Evolutionary conservation across 495 filamentous ascomycete genomes (phyloP), one percentile per base, ranked within the genome.

Genomic region (Melanomma pulvis-pyrius): DNA sequence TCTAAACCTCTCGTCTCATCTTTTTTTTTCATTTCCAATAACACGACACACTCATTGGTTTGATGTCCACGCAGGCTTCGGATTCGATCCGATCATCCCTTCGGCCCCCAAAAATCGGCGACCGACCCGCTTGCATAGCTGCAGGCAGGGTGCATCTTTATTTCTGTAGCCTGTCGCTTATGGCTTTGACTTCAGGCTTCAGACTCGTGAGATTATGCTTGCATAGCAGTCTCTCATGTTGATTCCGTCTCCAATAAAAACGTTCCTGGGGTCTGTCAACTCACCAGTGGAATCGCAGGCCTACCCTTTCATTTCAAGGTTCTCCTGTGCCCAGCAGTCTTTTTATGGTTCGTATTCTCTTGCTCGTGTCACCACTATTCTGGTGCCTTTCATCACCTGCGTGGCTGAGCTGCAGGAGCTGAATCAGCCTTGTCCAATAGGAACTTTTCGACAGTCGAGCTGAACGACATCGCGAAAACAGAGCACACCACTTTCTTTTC

Each of bases 331-430:
- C 26, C 9, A 7, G 39, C 39, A 44, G 39, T 44, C 39, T 44
- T 44, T 44, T 44, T 51, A 25, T 51, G 26, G 22, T 54, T 54
- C 26, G 17, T 29, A 26, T 54, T 54, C 28, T 7, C 25, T 11
- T 54, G 5, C 13, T 32, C 11, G 17, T 19, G 25, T 32, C 51
- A 32, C 24, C 17, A 8, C 22, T 54, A 32, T 30, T 19, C 17
- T 5, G n/a, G 6, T 8, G 8, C 46, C 6, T 49, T 49, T 6
- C 7, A 49, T 49, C 6, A 21, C 8, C 46, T 8, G n/a, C 46
- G 51, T 54, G 51, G 51, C 51, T 54, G 51, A 54, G 51, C 28
- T 54, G 26, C 51, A 54, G 24, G 5, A 54, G 51, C 51, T 54
- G 51, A 54, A 26, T 24, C 28, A 11, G 19, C 51, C 22, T 4